phyloP scores from a whole-genome alignment of 768 basidiomycete genomes.

The Mycena indigotica region DNA sequence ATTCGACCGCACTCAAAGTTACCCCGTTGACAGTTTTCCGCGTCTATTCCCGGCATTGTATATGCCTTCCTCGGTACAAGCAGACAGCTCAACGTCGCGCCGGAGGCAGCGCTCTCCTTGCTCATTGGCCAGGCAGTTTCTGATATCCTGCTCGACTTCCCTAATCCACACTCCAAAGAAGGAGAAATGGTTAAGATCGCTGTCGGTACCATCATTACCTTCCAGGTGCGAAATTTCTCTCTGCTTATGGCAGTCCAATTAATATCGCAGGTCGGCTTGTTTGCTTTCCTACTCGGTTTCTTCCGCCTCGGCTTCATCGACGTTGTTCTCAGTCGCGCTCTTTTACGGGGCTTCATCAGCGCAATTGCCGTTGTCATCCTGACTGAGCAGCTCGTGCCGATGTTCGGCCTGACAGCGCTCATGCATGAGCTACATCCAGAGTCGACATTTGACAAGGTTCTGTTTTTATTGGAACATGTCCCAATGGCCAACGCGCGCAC shows the following conservation, averaged over 20 bases:
- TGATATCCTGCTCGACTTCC: slow-evolving; percentile 57
- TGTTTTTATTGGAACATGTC: slow-evolving; percentile 69
- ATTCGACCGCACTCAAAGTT: not conserved
- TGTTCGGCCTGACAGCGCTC: slow-evolving; percentile 76
- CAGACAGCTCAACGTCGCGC: slow-evolving; percentile 78
- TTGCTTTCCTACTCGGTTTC: slow-evolving; percentile 84
- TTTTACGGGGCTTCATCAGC: slow-evolving; percentile 85
- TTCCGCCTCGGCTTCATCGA: slow-evolving; percentile 92
- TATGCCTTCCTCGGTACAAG: slow-evolving; percentile 92
- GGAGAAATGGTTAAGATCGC: slow-evolving; percentile 60
- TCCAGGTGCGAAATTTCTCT: slow-evolving; percentile 59
- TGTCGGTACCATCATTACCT: slow-evolving; percentile 78
- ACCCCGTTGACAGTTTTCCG: slow-evolving; percentile 60
- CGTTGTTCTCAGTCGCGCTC: slow-evolving; percentile 86
- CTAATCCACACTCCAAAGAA: slow-evolving; percentile 43
- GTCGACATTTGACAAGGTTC: slow-evolving; percentile 73
- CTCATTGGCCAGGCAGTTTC: slow-evolving; percentile 86
- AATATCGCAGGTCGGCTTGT: slow-evolving; percentile 70
- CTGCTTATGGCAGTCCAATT: not conserved
- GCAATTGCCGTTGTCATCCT: slow-evolving; percentile 86
- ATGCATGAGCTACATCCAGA: slow-evolving; percentile 59
- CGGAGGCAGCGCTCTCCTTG: slow-evolving; percentile 86
- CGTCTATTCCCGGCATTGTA: slow-evolving; percentile 83
- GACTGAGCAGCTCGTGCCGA: slow-evolving; percentile 85
- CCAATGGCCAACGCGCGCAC: slow-evolving; percentile 66